Evolutionary conservation across 2,329 filamentous ascomycete species (phyloP).

Genomic region (Ustilaginoidea virens): DNA sequence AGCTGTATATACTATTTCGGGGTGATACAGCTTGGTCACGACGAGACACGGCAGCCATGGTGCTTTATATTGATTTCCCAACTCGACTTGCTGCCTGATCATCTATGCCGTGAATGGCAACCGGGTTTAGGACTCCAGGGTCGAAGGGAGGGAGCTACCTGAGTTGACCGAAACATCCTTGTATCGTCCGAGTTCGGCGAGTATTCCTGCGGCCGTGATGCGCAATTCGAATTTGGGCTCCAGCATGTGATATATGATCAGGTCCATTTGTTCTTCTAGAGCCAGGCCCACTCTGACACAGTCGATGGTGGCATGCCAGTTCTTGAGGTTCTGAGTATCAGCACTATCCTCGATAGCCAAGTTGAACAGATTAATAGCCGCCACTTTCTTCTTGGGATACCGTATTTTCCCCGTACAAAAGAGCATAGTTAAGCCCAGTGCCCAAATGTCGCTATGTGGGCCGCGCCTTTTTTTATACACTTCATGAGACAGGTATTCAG

Average conservation of each 20-base stretch:
- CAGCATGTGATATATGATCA: neutral
- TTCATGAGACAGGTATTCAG: neutral
- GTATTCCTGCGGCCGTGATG: no score
- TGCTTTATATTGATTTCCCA: no score
- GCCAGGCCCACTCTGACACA: neutral
- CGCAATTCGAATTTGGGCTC: no score
- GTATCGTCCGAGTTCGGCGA: no score
- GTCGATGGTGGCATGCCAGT: neutral
- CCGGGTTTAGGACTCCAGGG: no score
- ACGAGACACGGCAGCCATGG: no score
- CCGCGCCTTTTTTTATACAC: neutral
- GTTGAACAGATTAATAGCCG: neutral
- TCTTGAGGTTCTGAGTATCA: neutral
- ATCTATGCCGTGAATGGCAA: no score
- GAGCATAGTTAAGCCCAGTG: conserved; percentile 1
- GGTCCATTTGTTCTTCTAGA: neutral
- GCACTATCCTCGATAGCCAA: neutral
- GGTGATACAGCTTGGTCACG: no score
- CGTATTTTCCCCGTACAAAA: neutral
- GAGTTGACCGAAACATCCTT: no score
- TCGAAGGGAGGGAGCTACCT: no score
- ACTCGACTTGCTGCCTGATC: no score
- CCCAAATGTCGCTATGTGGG: neutral
- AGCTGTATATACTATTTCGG: no score
- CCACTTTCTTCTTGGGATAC: neutral